Base-by-base conservation (phyloP, 371 early-diverging fungal genomes). In the Apophysomyces sp. region DNA sequence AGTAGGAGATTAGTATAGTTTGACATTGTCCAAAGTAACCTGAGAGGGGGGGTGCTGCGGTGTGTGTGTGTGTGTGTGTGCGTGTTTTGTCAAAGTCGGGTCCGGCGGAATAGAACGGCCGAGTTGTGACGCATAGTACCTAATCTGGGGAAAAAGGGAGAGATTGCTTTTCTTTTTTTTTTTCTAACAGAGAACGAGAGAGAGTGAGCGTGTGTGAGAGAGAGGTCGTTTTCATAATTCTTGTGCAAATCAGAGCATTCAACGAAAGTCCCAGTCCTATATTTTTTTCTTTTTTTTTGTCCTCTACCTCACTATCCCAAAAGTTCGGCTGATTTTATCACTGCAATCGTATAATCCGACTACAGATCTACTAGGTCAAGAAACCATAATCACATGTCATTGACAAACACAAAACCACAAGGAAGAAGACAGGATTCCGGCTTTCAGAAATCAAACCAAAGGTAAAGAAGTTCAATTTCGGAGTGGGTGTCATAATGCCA, bases 341-440 rank as follows among this genome's bases (percentile, higher is more conserved):
- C 11, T 21, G n/a, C 49, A 44, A 44, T 44, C 49, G 49, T 44
- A 21, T 44, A 44, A 44, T 44, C 49, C 21, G 49, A 44, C 49
- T 9, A 44, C 24, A 9, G 49, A 44, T 44, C 49, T 44, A 44
- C 21, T 9, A 44, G 24, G 49, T 18, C 21, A 44, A 21, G 24
- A 11, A 37, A 37, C 11, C 37, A 37, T 37, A 37, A 39, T 24
- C 11, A 44, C 49, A 44, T 67, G 71, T 66, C 67, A 54, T 67
- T 61, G 49, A 65, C 53, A 32, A 55, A 58, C 30, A 55, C 70
- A 52, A 74, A 74, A 37, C 53, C 65, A 31, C 78, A 74, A 52
- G 75, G 78, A 57, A 74, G 71, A 61, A 74, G 71, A 55, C 71
- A 78, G 54, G 71, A 70, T 41, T 57, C 56, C 30, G 49, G 58